Percentiles rank a stretch among this genome's conserved stretches.
phyloP scores from a whole-genome alignment of 1,284 basidiomycete genomes.

The Ganoderma meredithae region DNA sequence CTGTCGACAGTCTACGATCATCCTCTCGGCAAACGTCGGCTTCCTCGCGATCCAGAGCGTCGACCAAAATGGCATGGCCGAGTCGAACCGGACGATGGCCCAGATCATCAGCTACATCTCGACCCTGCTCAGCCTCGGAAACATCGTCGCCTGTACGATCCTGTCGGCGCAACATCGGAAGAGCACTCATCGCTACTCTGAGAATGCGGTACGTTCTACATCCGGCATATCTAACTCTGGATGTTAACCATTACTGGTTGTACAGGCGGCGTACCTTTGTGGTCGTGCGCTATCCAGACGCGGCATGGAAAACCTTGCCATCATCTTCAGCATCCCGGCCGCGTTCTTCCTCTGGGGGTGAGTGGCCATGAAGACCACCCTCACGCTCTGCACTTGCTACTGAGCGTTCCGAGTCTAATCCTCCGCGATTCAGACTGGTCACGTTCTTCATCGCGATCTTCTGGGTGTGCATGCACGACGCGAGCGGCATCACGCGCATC shows the following conservation, averaged over 20 bases:
- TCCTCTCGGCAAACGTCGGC: conserved; percentile 50
- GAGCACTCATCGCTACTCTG: conserved; percentile 17
- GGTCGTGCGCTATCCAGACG: conserved; percentile 16
- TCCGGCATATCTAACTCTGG: not conserved
- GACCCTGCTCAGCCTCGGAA: conserved; percentile 36
- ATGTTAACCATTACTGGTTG: not conserved
- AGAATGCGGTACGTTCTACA: conserved; percentile 30
- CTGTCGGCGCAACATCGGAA: conserved; percentile 35
- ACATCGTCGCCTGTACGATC: conserved; percentile 36
- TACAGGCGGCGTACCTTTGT: conserved; percentile 30
- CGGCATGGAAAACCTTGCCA: conserved; percentile 34
- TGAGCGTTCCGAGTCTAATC: not conserved
- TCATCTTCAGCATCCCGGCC: conserved; percentile 39
- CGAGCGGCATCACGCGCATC: conserved; percentile 1
- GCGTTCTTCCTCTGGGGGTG: conserved; percentile 42
- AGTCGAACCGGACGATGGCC: conserved; percentile 25
- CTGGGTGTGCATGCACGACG: conserved; percentile 6
- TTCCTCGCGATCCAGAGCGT: conserved; percentile 49
- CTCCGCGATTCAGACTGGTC: not conserved
- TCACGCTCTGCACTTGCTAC: no score
- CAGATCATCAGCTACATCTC: conserved; percentile 41
- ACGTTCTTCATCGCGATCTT: conserved; percentile 10
- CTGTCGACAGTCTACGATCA: conserved; percentile 46
- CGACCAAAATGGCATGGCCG: conserved; percentile 23
- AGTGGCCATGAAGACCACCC: not conserved